Percentiles rank a stretch among this genome's conserved stretches.
Conservation (phyloP, 2,329 filamentous ascomycete species). For the Neofusicoccum sp. region DNA sequence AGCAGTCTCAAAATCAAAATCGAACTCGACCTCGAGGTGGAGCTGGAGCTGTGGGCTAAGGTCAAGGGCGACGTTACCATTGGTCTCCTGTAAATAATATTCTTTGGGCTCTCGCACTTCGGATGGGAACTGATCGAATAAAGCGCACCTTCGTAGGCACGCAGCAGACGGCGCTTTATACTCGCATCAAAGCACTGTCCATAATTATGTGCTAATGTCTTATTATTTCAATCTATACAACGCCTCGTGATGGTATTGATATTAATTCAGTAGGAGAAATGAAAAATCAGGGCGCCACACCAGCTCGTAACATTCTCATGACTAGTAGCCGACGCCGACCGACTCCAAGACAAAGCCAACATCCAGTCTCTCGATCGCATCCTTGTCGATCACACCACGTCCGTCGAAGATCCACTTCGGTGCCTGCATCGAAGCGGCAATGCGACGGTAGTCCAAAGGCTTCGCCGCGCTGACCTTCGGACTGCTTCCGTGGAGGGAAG, state of each 20-base stretch:
- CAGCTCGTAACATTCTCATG: neutral
- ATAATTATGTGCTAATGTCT: no score
- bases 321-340: slow-evolving; percentile 25
- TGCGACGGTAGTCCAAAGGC: slow-evolving; percentile 30
- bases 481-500: neutral
- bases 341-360: slow-evolving; percentile 36
- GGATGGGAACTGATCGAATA: no score
- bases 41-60: slow-evolving; percentile 60
- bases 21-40: slow-evolving; percentile 64
- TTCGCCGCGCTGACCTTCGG: neutral
- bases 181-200: no score
- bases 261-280: neutral
- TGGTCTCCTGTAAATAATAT: slow-evolving; percentile 58
- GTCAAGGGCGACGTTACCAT: slow-evolving; percentile 61
- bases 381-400: slow-evolving; percentile 34
- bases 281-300: neutral
- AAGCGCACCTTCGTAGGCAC: no score
- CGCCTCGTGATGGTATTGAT: no score
- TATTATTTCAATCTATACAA: no score
- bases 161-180: no score
- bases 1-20: slow-evolving; percentile 61
- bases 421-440: slow-evolving; percentile 32
- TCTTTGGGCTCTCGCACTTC: no score
- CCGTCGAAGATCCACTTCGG: slow-evolving; percentile 39
- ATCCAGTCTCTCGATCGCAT: slow-evolving; percentile 28